Base-by-base conservation (phyloP, 805 yeast species). In the Metschnikowia aberdeeniae region DNA sequence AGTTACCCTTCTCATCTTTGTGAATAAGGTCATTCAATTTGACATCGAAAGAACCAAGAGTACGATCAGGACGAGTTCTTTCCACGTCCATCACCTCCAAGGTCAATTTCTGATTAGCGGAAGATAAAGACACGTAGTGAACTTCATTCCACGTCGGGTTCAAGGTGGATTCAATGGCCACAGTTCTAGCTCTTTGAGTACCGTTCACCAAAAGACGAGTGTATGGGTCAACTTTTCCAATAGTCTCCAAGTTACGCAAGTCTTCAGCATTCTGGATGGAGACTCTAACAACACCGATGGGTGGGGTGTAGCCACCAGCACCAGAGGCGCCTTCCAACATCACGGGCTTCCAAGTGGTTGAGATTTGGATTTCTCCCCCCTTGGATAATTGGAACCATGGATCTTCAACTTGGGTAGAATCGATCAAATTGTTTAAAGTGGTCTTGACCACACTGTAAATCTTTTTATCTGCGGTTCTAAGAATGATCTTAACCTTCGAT, bases 141-240 rank as follows among this genome's bases (percentile, higher is more conserved):
- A 86, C 74, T 62, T 89, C 90, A 61, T 90, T 81, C 86, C 89
- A 93, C 5, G 79, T 80, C 6, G 99, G 99, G 51, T 86, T 73
- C 55, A 83, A 71, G 0, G 87, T 81, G 20, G 83, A 78, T 19
- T 78, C 82, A 44, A 72, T 63, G 10, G 87, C 78, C 45, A 78
- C 75, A 2, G 97, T 93, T 66, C 98, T 80, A 17, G 83, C 86
- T 61, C 80, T 81, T 53, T 80, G 81, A 53, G 80, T 73, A 48
- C 89, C 89, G 60, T 89, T 90, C 39, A 89, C 76, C 59, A 88
- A 67, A 12, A 92, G 71, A 58, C 95, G 81, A 6, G 82, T 80
- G 60, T 92, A 93, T 36, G 99, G 99, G 66, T 93, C 98, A 60
- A 89, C 81, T 57, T 82, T 87, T 49, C 98, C 98, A 48, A 93